phyloP scores from a whole-genome alignment of 1,139 yeast genomes.

The Geotrichum carabidarum region DNA sequence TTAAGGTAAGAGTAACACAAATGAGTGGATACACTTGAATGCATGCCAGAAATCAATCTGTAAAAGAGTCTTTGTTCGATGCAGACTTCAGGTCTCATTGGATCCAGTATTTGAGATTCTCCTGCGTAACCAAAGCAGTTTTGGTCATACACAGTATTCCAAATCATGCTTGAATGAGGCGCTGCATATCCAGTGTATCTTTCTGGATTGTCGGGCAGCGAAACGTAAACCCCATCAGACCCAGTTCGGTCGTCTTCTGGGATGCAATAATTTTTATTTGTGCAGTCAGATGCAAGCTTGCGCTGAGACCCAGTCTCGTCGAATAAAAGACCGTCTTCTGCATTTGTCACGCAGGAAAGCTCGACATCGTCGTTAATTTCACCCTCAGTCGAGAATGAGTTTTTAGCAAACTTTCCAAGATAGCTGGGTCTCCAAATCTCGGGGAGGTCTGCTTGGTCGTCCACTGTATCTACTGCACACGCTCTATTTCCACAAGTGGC shows the following conservation, averaged over 20 bases:
- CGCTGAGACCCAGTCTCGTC: constrained; percentile 8
- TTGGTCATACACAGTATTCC: constrained; percentile 89
- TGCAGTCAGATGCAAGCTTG: constrained; percentile 4
- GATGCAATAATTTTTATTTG: constrained; percentile 18
- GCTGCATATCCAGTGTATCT: constrained; percentile 97
- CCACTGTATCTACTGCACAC: constrained; percentile 82
- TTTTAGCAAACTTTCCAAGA: constrained; percentile 56
- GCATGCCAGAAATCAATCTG: constrained; percentile 86
- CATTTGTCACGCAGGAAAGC: constrained; percentile 20
- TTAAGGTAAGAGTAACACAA: constrained; percentile 79
- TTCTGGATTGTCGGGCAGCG: constrained; percentile 84
- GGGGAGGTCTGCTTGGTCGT: constrained; percentile 54
- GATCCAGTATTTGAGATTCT: constrained; percentile 1
- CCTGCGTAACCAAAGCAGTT: constrained; percentile 71
- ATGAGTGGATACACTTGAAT: constrained; percentile 92
- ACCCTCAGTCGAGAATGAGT: constrained; percentile 38
- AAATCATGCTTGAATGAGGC: constrained; percentile 81
- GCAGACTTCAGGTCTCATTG: constrained; percentile 42
- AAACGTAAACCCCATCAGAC: constrained; percentile 65
- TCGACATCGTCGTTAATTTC: constrained; percentile 17
- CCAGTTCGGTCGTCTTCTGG: constrained; percentile 21
- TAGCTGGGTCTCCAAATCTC: constrained; percentile 70
- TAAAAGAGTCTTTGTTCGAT: constrained; percentile 82
- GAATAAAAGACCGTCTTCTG: constrained; percentile 13
- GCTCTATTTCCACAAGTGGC: constrained; percentile 87